Conservation (phyloP, 106 monocot species). For the Gastrodia elata region DNA sequence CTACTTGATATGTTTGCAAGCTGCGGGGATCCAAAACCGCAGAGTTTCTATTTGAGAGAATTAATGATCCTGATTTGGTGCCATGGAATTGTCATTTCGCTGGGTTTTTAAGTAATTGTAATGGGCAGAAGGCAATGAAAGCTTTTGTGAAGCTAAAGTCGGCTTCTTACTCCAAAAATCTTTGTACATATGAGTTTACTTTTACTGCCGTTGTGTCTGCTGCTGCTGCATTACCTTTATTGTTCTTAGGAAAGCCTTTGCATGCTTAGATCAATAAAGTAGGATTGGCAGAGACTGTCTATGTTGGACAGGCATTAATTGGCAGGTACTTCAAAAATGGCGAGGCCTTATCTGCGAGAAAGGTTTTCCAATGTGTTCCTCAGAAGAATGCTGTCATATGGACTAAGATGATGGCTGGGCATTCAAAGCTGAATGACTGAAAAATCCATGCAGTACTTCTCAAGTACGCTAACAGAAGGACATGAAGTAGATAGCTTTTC, state of each 20-base stretch:
- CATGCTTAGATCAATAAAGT: constrained; percentile 51
- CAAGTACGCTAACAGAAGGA: constrained; percentile 46
- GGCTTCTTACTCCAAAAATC: constrained; percentile 3
- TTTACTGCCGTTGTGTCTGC: constrained; percentile 37
- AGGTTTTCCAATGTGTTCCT: constrained; percentile 35
- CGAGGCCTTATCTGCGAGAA: constrained; percentile 37
- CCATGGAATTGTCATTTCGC: constrained; percentile 49
- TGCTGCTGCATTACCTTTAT: constrained; percentile 31
- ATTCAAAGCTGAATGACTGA: constrained; percentile 57
- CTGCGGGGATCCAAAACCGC: constrained; percentile 29
- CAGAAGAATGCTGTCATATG: constrained; percentile 58
- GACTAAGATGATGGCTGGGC: constrained; percentile 81
- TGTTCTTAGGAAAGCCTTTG: constrained; percentile 54
- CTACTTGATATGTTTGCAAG: constrained; percentile 51
- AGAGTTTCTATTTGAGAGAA: constrained; percentile 28
- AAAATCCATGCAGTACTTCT: constrained; percentile 45
- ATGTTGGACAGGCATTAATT: constrained; percentile 57
- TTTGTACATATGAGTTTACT: constrained; percentile 40
- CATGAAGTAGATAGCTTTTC: constrained; percentile 68
- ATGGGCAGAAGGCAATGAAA: constrained; percentile 24
- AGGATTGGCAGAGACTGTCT: constrained; percentile 39
- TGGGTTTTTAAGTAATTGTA: constrained; percentile 22
- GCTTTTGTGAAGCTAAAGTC: constrained; percentile 25
- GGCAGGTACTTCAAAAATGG: constrained; percentile 78
- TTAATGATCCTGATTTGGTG: constrained; percentile 28